These are phyloP conservation scores for Pseudogymnoascus sp. DNA, from an alignment of 2,329 filamentous ascomycete species.

Conservation along the genomic window DNA sequence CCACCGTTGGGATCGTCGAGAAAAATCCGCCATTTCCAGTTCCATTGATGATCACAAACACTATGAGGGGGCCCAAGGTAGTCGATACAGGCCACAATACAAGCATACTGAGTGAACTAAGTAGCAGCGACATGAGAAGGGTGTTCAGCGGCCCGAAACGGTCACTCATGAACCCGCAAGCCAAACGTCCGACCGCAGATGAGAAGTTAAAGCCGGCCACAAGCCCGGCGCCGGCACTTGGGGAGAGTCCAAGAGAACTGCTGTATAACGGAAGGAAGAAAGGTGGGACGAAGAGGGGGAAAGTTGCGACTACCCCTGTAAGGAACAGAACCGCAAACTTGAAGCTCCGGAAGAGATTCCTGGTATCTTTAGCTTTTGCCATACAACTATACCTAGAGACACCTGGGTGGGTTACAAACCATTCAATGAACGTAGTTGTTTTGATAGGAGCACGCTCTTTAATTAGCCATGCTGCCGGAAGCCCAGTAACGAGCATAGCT, in stretches of 20 bases:
- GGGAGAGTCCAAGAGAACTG: slow-evolving; percentile 46
- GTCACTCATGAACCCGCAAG: slow-evolving; percentile 48
- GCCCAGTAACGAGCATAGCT: slow-evolving; percentile 43
- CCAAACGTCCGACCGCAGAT: slow-evolving; percentile 50
- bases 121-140: slow-evolving; percentile 41
- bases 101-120: slow-evolving; percentile 52
- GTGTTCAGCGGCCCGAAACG: slow-evolving; percentile 48
- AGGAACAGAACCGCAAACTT: slow-evolving; percentile 47
- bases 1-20: slow-evolving; percentile 55
- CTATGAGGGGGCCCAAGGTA: slow-evolving; percentile 44
- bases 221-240: slow-evolving; percentile 47
- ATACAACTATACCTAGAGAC: not conserved
- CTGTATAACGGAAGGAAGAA: slow-evolving; percentile 55
- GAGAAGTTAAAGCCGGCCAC: slow-evolving; percentile 56
- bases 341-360: slow-evolving; percentile 45
- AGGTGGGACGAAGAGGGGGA: slow-evolving; percentile 53
- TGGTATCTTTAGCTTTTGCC: slow-evolving; percentile 19
- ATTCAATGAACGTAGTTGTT: slow-evolving; percentile 40
- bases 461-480: slow-evolving; percentile 49
- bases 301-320: slow-evolving; percentile 48
- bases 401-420: slow-evolving; percentile 29
- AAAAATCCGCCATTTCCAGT: slow-evolving; percentile 57
- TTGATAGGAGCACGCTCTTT: slow-evolving; percentile 39
- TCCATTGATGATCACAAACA: slow-evolving; percentile 55
- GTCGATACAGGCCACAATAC: slow-evolving; percentile 54